These are phyloP conservation scores for Cryomyces minteri DNA, from an alignment of 495 filamentous ascomycete species.

Conservation along the genomic window DNA sequence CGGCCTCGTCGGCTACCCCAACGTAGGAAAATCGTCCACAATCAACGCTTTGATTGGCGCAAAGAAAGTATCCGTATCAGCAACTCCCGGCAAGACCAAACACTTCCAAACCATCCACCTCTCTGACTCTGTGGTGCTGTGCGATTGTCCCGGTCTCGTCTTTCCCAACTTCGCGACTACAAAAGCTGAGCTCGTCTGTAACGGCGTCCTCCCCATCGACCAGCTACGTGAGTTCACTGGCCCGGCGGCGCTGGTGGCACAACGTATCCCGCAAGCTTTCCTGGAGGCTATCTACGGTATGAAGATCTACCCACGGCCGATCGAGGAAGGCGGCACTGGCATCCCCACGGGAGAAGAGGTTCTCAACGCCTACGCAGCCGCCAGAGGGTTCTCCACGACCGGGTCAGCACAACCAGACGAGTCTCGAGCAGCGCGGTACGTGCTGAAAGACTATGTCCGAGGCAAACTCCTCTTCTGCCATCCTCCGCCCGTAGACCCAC, in stretches of 20 bases:
- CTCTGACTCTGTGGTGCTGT: constrained; percentile 72
- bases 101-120: constrained; percentile 98
- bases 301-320: constrained; percentile 59
- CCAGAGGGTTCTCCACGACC: constrained; percentile 73
- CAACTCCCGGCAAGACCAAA: constrained; percentile 97
- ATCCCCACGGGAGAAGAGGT: constrained; percentile 77
- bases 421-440: constrained; percentile 70
- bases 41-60: constrained; percentile 96
- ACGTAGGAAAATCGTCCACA: constrained; percentile 96
- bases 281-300: constrained; percentile 87
- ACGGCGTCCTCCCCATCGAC: constrained; percentile 91
- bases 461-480: constrained; percentile 87
- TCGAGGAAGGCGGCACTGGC: constrained; percentile 89
- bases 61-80: constrained; percentile 96
- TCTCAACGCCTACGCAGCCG: constrained; percentile 68
- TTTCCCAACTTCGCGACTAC: constrained; percentile 97
- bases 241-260: constrained; percentile 69
- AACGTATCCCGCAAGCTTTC: constrained; percentile 78
- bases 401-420: constrained; percentile 86
- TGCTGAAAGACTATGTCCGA: constrained; percentile 95
- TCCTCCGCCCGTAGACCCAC: constrained; percentile 55
- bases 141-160: constrained; percentile 96
- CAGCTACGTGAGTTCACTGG: constrained; percentile 91
- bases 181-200: constrained; percentile 91
- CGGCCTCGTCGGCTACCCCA: constrained; percentile 94